phyloP scores from a whole-genome alignment of 2,329 filamentous ascomycete species.

The Xylariaceae sp. region DNA sequence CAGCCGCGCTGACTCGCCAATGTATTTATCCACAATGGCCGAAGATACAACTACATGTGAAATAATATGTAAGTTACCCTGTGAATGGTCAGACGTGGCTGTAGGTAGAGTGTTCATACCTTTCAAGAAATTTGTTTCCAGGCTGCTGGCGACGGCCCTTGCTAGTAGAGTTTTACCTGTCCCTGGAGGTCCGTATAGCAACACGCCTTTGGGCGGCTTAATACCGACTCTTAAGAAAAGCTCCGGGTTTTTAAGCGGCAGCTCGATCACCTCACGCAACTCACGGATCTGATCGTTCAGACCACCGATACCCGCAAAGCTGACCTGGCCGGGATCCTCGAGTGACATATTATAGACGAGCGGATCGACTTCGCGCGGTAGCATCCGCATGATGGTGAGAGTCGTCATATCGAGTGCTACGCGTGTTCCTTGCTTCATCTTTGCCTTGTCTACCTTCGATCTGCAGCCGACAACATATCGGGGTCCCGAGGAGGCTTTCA shows the following conservation, averaged over 20 bases:
- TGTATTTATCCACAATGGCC: conserved; percentile 99
- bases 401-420: conserved; percentile 99
- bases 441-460: conserved; percentile 96
- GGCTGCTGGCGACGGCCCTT: conserved; percentile 90
- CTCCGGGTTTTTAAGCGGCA: conserved; percentile 98
- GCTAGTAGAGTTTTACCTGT: conserved; percentile 96
- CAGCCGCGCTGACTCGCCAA: conserved; percentile 94
- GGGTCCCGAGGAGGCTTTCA: conserved; percentile 96
- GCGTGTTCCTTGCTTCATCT: conserved; percentile 97
- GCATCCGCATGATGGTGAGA: conserved; percentile 99
- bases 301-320: conserved; percentile 96
- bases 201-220: conserved; percentile 96
- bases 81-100: neutral
- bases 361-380: conserved; percentile 96
- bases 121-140: conserved; percentile 98
- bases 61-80: conserved; percentile 21
- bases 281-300: conserved; percentile 98
- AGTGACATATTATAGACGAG: conserved; percentile 99
- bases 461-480: conserved; percentile 98
- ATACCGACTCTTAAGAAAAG: conserved; percentile 96
- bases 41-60: conserved; percentile 82
- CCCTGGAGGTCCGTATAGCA: conserved; percentile 94
- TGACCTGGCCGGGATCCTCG: conserved; percentile 96
- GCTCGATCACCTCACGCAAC: conserved; percentile 94
- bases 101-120: conserved; percentile 57